Base-by-base conservation (phyloP, 371 early-diverging fungal species). In the Rhizomucor pusillus region DNA sequence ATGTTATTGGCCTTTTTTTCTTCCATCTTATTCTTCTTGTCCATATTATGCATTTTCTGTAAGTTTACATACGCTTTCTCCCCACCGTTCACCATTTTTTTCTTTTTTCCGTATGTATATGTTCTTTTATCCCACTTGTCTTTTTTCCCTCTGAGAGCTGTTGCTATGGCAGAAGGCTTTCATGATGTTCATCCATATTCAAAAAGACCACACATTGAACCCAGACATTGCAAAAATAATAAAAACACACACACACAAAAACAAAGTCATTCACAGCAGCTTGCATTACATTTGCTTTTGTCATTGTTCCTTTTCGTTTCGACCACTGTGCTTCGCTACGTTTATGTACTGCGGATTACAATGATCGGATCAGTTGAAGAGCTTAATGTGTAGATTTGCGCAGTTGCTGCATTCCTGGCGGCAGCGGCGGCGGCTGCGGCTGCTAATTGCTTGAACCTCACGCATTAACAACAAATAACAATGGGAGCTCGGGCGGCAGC, bases 1-100 rank as follows among this genome's bases (percentile, higher is more conserved):
- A 50, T 56, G 49, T 50, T 50, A 50, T 50, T 41, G 54, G 54
- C 54, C 45, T 55, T 46, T 19, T 49, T 36, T 56, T 43, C n/a
- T n/a, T 29, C 7, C 29, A 29, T 29, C 29, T 29, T 56, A 7
- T 29, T 29, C 36, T 36, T 57, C 24, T 52, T 35, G 49, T 43
- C 33, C 23, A 35, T 44, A 25, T 49, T 48, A 20, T 56, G 18
- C 35, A 43, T 50, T 43, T 35, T 56, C 47, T 47, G 34, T 44
- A 33, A 39, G 45, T 54, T 47, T 54, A 54, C 45, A 40, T 51
- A 57, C 52, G 52, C 23, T 56, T 56, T 44, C 29, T 7, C 29
- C 7, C 29, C 23, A 40, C 24, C 43, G 41, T 40, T 40, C 44
- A 44, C 45, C 45, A n/a, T n/a, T n/a, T n/a, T n/a, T n/a, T n/a